Base-by-base conservation (phyloP, 2,329 filamentous ascomycete species). In the Pseudogymnoascus sp. region DNA sequence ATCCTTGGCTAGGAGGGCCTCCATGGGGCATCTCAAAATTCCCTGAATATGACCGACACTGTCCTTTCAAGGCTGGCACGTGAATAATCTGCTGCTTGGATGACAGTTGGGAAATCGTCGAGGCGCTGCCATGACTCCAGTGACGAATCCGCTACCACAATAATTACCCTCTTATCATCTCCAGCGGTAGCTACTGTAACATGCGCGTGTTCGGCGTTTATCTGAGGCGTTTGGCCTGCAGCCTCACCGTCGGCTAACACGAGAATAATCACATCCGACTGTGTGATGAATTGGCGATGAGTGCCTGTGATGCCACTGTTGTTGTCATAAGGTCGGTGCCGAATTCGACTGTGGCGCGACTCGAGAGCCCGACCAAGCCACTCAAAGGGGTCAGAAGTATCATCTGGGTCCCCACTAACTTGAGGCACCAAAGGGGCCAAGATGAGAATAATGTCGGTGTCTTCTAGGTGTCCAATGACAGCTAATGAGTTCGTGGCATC, bases 301-400 rank as follows among this genome's bases (percentile, higher is more conserved):
- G 70, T 68, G 64, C 59, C 81, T 75, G 73, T 92, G 86, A 49
- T 83, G 80, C 71, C 70, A 62, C 71, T 68, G 52, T 67, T 71
- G 33, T 62, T 49, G 1, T 63, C 79, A 74, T 90, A 93, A 5
- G 89, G 88, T 45, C 91, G 83, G 71, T 92, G 89, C 18, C 87
- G 83, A 65, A 92, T 79, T 72, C 79, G 80, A 2, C 80, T 75
- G 69, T 89, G 86, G 67, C 82, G 79, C 59, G 75, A 77, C 59
- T 84, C 83, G 59, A 93, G 73, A 49, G 84, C 82, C 65, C 81
- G 80, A 18, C 89, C 89, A 16, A 93, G 77, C 12, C 83, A 80
- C 72, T 92, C 88, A 70, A 92, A 92, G 0, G 89, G 89, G 71
- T 93, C 89, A 68, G 75, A 79, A 49, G 73, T 74, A 64, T 78